Base-by-base conservation (phyloP, 2,329 filamentous ascomycete genomes). In the Trichoderma brevicompactum region DNA sequence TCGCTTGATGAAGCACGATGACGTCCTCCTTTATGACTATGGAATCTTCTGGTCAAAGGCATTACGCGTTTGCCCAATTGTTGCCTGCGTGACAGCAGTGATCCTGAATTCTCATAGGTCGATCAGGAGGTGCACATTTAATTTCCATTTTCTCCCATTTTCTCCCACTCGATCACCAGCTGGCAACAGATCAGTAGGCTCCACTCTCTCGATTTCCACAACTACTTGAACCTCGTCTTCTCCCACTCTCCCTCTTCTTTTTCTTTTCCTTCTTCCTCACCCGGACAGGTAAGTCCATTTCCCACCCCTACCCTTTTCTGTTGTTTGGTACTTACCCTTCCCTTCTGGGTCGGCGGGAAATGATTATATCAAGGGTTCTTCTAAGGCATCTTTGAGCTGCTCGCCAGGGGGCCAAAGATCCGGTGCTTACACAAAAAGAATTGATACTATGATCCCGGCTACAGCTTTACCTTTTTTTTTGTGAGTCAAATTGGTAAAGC, bases 61-160 rank as follows among this genome's bases (percentile, higher is more conserved):
- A 8, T 15, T 2, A 9, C 15, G 56, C 44, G 46, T 60, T 50
- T 50, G 36, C 10, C 32, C 12, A 9, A 36, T 50, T 32, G 46
- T 28, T 50, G 13, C 36, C 46, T 41, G 38, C 34, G 34, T 32
- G 44, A 62, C 48, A 38, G 15, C 44, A 53, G 38, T 62, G 49
- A 62, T 60, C 46, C 48, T 40, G 28, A 53, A 44, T 53, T 65
- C 54, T 59, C n/a, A 65, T 65, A 59, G 53, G 63, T 28, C 46
- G 17, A 36, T 28, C n/a, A 59, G 19, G 40, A 53, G 48, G 12
- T 34, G 52, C 52, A 49, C 7, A 43, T 23, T 36, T 28, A 52
- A 32, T 52, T 55, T 28, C 52, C 52, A 43, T 52, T 28, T 46
- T 9, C 38, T 43, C 28, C 15, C 19, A 23, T 28, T 28, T 46